Evolutionary conservation across 1,284 basidiomycete genomes (phyloP), one percentile per base, ranked within the genome.

Genomic region (Boletellus deceptivus): DNA sequence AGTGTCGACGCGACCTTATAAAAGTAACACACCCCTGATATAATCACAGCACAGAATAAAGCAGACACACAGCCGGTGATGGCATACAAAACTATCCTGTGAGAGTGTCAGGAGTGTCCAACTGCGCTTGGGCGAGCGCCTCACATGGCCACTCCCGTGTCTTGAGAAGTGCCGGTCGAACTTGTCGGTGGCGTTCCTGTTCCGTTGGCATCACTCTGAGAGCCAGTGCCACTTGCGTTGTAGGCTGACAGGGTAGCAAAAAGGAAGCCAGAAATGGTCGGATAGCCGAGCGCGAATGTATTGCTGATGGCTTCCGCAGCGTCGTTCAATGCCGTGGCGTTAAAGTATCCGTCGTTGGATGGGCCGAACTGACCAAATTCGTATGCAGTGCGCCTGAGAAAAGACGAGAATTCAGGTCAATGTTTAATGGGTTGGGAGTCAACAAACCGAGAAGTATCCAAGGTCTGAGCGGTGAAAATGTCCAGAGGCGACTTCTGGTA

Each of bases 21-120:
- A 53, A 53, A 17, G 48, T 29, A 34, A 72, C 84, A 52, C 68
- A 88, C 89, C 14, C 92, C 92, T 27, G 87, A 86, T 17, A 91
- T 71, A 57, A 95, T 89, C 56, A 94, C 84, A 29, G 86, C 71
- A 60, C 84, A 84, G 68, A 96, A 91, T 24, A 93, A 73, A 13
- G 83, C 82, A 34, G 90, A 90, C 46, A 93, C 86, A 50, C 86
- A 85, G 10, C 91, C 91, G 0, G 91, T 92, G 53, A 93, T 90
- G 5, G 84, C 82, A 64, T 95, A 96, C 14, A 95, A 75, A 20
- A 93, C 82, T 55, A 93, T 90, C 90, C 88, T 89, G 58, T 20
- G 47, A 39, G 44, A 3, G 35, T 13, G 40, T 62, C 44, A 49
- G 45, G 37, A 31, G 27, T 9, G 40, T 46, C 24, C 35, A 37